A percentile compares a stretch with the other conserved stretches of the same genome.
phyloP scores from a whole-genome alignment of 192 early-diverging fungal species.

The Mortierella hygrophila region DNA sequence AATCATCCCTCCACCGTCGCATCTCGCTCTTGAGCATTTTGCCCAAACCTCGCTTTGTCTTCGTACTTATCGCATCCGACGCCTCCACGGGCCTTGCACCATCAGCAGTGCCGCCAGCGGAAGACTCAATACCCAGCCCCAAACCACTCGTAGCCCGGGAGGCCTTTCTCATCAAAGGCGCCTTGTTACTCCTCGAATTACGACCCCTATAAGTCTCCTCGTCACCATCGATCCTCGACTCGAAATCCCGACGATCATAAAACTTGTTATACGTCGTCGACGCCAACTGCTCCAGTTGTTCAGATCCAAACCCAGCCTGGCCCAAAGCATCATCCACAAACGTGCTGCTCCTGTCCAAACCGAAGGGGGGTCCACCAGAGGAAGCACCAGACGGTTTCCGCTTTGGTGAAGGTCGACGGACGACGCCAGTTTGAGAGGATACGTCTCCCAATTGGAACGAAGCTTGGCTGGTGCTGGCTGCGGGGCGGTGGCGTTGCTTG shows the following conservation, averaged over 20 bases:
- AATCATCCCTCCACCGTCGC: background rate
- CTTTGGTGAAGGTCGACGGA: background rate
- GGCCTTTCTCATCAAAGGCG: background rate
- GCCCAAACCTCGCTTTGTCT: background rate
- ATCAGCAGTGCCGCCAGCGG: background rate
- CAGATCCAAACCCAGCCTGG: constrained; percentile 26
- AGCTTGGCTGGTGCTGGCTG: background rate
- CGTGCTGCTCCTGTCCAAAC: constrained; percentile 19
- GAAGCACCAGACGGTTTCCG: background rate
- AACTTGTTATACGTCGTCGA: constrained; percentile 28
- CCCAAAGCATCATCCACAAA: constrained; percentile 40
- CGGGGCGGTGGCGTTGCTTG: background rate
- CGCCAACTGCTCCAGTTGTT: constrained; percentile 18
- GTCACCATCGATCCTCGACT: constrained; percentile 30
- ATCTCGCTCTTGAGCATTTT: background rate
- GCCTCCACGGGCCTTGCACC: background rate
- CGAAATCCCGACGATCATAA: constrained; percentile 51
- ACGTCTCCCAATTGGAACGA: background rate
- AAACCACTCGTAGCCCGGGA: background rate
- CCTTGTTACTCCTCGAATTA: background rate
- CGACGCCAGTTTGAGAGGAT: background rate
- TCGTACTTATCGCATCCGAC: background rate
- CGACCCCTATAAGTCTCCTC: background rate
- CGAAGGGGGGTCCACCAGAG: background rate
- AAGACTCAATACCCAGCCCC: background rate